A percentile compares a stretch with the other conserved stretches of the same genome.
These are phyloP conservation scores for Rubia peregrina DNA, from an alignment of 305 asterid genomes.

Conservation along the genomic window DNA sequence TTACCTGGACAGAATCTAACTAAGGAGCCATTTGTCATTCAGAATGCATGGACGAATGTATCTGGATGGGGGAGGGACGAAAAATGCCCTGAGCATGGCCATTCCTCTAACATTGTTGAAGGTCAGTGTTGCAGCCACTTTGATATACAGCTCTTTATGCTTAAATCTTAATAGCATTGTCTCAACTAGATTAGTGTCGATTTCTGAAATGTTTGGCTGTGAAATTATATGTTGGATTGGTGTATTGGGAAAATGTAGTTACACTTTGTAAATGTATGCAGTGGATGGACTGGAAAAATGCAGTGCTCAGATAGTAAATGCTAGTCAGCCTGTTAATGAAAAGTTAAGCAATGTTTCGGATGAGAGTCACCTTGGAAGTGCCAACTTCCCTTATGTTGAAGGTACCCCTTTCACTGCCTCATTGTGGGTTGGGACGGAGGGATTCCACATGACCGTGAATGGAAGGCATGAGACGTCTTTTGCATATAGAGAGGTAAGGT, in stretches of 20 bases:
- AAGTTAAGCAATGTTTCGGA: constrained; percentile 43
- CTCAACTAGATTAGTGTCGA: neutral
- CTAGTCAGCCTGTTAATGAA: constrained; percentile 30
- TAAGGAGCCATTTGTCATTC: constrained; percentile 56
- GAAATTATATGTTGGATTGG: neutral
- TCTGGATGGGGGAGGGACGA: constrained; percentile 87
- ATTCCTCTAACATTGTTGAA: constrained; percentile 24
- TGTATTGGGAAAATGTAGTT: constrained; percentile 8
- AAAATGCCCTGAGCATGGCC: constrained; percentile 69
- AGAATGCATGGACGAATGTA: constrained; percentile 73
- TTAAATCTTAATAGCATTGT: neutral
- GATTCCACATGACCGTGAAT: constrained; percentile 87
- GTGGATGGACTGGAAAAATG: constrained; percentile 87
- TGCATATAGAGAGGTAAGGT: constrained; percentile 56
- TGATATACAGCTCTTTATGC: neutral
- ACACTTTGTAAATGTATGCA: constrained; percentile 26
- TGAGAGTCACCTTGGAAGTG: constrained; percentile 37
- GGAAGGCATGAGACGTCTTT: constrained; percentile 97
- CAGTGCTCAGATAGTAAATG: constrained; percentile 45
- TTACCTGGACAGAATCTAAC: constrained; percentile 74
- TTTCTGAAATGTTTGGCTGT: constrained; percentile 1
- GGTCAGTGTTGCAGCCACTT: constrained; percentile 30
- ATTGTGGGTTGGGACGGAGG: constrained; percentile 82
- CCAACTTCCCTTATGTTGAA: constrained; percentile 61
- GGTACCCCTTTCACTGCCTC: constrained; percentile 88